A percentile compares a stretch with the other conserved stretches of the same genome.
Evolutionary conservation across 768 basidiomycete genomes (phyloP).

Genomic region (Amylocystis lapponica): DNA sequence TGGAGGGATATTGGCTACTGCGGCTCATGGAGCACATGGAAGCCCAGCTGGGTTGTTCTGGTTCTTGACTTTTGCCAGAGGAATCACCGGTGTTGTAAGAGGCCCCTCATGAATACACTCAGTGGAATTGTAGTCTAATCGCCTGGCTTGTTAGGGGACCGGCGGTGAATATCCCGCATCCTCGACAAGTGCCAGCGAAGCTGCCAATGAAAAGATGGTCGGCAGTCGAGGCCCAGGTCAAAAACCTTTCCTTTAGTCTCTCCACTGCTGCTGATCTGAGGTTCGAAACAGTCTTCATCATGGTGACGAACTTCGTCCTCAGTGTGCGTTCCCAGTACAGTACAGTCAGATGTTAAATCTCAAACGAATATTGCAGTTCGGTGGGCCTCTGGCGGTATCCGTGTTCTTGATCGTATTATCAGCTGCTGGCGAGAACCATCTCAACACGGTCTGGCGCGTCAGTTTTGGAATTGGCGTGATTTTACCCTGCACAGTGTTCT

Average conservation of each 20-base stretch:
- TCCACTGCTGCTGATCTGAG: too few relatives aligned
- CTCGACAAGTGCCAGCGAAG: constrained; percentile 63
- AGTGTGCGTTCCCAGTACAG: constrained; percentile 38
- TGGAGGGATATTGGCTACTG: constrained; percentile 65
- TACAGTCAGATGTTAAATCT: too few relatives aligned
- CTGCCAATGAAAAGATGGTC: constrained; percentile 65
- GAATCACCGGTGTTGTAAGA: constrained; percentile 64
- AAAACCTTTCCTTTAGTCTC: constrained; percentile 1
- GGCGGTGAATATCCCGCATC: constrained; percentile 78
- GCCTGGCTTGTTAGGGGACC: constrained; percentile 53
- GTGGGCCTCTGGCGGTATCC: constrained; percentile 59
- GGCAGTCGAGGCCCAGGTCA: constrained; percentile 54
- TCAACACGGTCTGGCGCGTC: constrained; percentile 62
- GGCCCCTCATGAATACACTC: too few relatives aligned
- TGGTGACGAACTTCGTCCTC: constrained; percentile 71
- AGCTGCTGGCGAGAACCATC: constrained; percentile 55
- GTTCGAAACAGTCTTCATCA: constrained; percentile 50
- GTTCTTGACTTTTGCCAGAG: constrained; percentile 69
- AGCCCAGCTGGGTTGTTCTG: constrained; percentile 62
- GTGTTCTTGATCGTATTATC: constrained; percentile 66
- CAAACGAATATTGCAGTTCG: constrained; percentile 49
- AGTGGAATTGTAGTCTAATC: too few relatives aligned
- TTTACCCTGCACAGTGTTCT: constrained; percentile 61
- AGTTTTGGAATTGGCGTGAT: constrained; percentile 60
- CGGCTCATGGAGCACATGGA: constrained; percentile 56